Evolutionary conservation across 495 filamentous ascomycete genomes (phyloP).

Genomic region (Stereocaulon alpinum): DNA sequence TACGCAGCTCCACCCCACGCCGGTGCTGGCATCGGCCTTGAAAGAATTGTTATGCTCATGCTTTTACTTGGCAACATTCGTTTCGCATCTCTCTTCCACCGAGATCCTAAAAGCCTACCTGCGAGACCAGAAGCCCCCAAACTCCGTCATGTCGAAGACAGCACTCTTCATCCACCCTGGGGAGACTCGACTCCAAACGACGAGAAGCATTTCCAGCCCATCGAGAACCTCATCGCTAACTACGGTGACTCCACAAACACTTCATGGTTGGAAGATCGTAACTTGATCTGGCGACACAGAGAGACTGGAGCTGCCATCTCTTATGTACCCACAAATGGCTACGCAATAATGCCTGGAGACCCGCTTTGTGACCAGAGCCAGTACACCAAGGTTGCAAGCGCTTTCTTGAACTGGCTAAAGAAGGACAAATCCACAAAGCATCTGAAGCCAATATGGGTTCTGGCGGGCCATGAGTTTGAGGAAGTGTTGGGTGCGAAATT

Average conservation of each 20-base stretch:
- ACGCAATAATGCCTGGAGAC: slow-evolving; percentile 69
- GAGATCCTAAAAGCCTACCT: slow-evolving; percentile 74
- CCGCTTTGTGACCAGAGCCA: slow-evolving; percentile 67
- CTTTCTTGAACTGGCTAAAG: slow-evolving; percentile 60
- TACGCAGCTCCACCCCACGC: slow-evolving; percentile 85
- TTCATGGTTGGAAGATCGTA: slow-evolving; percentile 74
- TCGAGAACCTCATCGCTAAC: slow-evolving; percentile 77
- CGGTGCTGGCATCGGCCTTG: slow-evolving; percentile 81
- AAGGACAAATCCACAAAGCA: slow-evolving; percentile 47
- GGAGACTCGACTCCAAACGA: slow-evolving; percentile 23
- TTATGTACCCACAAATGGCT: slow-evolving; percentile 61
- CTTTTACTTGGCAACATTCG: slow-evolving; percentile 82
- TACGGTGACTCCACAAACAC: slow-evolving; percentile 86
- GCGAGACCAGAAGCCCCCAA: slow-evolving; percentile 41
- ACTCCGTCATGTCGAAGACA: slow-evolving; percentile 68
- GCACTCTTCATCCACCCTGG: slow-evolving; percentile 58
- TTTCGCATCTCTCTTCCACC: slow-evolving; percentile 69
- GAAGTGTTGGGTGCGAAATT: slow-evolving; percentile 63
- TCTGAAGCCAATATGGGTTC: slow-evolving; percentile 72
- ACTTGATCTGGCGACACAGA: slow-evolving; percentile 69
- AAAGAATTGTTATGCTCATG: slow-evolving; percentile 76
- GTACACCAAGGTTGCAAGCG: slow-evolving; percentile 55
- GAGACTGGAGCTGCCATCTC: slow-evolving; percentile 68
- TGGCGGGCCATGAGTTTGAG: slow-evolving; percentile 58
- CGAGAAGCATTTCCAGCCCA: slow-evolving; percentile 49